Evolutionary conservation across 768 basidiomycete genomes (phyloP).

Genomic region (Collybia sordida): DNA sequence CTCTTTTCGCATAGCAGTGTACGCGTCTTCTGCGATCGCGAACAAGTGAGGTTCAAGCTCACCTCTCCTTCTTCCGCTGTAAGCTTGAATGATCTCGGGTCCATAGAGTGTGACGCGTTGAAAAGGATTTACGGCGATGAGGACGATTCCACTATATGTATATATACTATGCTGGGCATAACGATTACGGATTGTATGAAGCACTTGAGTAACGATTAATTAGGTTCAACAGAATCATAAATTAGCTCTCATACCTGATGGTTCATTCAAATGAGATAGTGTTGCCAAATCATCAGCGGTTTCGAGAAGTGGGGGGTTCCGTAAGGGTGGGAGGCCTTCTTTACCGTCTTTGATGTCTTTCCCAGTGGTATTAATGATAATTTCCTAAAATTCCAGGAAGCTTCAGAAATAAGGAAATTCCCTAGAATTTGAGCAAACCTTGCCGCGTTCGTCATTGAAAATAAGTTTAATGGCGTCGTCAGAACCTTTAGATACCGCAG

Average conservation of each 20-base stretch:
- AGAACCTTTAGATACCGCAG: slow-evolving; percentile 56
- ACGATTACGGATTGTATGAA: slow-evolving; percentile 95
- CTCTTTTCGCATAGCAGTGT: slow-evolving; percentile 94
- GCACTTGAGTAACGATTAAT: slow-evolving; percentile 47
- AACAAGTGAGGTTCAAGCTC: slow-evolving; percentile 98
- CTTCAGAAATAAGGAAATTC: slow-evolving; percentile 1
- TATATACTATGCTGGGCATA: slow-evolving; percentile 98
- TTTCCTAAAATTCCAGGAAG: slow-evolving; percentile 53
- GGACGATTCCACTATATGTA: slow-evolving; percentile 97
- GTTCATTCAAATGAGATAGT: slow-evolving; percentile 96
- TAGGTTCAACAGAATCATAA: neutral
- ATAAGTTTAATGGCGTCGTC: slow-evolving; percentile 80
- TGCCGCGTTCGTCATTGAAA: slow-evolving; percentile 90
- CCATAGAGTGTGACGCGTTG: slow-evolving; percentile 97
- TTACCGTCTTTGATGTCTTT: slow-evolving; percentile 80
- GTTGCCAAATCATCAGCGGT: slow-evolving; percentile 98
- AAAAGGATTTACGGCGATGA: slow-evolving; percentile 99
- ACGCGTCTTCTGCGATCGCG: slow-evolving; percentile 98
- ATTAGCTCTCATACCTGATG: slow-evolving; percentile 65
- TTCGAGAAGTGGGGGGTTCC: slow-evolving; percentile 95
- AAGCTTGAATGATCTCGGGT: slow-evolving; percentile 96
- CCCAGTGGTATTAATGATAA: slow-evolving; percentile 71
- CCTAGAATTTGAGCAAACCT: slow-evolving; percentile 48
- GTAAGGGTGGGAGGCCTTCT: slow-evolving; percentile 84
- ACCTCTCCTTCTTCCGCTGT: slow-evolving; percentile 87